Conservation (phyloP, 352 stramenopile genomes). For the Nothophytophthora sp. region DNA sequence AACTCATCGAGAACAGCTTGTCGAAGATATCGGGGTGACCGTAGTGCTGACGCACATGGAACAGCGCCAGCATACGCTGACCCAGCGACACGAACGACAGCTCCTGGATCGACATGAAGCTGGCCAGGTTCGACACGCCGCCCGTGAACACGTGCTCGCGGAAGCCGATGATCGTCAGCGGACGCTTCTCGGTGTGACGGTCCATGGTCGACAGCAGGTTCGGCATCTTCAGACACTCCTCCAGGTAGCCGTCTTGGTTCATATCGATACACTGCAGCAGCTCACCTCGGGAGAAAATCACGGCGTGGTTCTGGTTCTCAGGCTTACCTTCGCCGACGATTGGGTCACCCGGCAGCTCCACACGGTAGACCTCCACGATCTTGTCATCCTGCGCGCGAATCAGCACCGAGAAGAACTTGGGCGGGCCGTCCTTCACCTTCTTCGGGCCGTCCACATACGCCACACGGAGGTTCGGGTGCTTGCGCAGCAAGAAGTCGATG, state of each 20-base stretch:
- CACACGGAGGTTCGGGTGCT: constrained; percentile 70
- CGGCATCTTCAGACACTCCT: constrained; percentile 81
- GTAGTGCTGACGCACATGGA: constrained; percentile 85
- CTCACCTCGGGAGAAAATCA: constrained; percentile 83
- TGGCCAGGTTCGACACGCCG: constrained; percentile 80
- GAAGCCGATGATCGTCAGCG: constrained; percentile 86
- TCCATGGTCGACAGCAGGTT: constrained; percentile 85
- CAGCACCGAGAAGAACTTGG: constrained; percentile 82
- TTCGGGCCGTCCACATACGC: constrained; percentile 84
- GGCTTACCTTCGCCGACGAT: constrained; percentile 86
- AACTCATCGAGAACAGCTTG: constrained; percentile 84
- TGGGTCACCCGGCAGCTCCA: constrained; percentile 76
- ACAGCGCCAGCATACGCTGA: constrained; percentile 78
- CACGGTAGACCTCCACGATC: constrained; percentile 77
- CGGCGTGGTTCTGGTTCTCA: constrained; percentile 86
- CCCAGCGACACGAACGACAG: constrained; percentile 82
- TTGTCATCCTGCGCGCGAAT: constrained; percentile 70
- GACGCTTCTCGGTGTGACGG: constrained; percentile 59
- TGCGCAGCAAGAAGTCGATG: constrained; percentile 74
- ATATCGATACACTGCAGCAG: constrained; percentile 89
- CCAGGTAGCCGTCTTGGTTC: constrained; percentile 85
- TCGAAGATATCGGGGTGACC: constrained; percentile 91
- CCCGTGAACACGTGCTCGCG: constrained; percentile 87
- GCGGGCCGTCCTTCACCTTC: constrained; percentile 83
- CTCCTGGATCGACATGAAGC: constrained; percentile 89